A percentile compares a stretch with the other conserved stretches of the same genome.
Conservation (phyloP, 768 basidiomycete species). For the Suillus lakei region DNA sequence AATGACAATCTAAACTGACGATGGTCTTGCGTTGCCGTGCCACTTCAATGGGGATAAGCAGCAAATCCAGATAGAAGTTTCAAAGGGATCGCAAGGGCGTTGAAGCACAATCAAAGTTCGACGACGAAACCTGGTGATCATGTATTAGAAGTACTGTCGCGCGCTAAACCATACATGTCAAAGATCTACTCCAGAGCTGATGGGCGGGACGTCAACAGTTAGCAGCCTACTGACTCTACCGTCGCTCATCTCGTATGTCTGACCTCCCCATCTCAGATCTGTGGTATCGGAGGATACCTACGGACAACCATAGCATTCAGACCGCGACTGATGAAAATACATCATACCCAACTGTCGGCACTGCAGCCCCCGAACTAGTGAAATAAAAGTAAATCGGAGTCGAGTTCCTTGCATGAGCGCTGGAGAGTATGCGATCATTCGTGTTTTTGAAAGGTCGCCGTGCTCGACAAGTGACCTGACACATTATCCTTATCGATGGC, state of each 20-base stretch:
- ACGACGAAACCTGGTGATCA: background rate
- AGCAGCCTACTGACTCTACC: too few species aligned
- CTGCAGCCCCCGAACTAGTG: conserved; percentile 26
- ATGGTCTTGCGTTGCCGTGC: background rate
- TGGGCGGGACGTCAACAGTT: too few species aligned
- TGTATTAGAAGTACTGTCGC: background rate
- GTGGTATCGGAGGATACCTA: conserved; percentile 52
- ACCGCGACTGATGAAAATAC: background rate
- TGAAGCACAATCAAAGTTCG: background rate
- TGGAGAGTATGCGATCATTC: conserved; percentile 51
- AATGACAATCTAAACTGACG: conserved; percentile 42
- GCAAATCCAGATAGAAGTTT: too few species aligned
- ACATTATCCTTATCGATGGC: conserved; percentile 48
- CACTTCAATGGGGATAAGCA: too few species aligned
- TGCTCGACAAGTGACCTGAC: conserved; percentile 61
- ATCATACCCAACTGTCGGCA: conserved; percentile 50
- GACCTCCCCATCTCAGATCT: too few species aligned
- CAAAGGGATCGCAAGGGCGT: too few species aligned
- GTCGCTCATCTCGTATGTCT: too few species aligned
- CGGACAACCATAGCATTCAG: background rate
- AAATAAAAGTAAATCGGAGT: conserved; percentile 52
- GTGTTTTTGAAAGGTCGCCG: conserved; percentile 58
- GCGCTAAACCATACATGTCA: background rate
- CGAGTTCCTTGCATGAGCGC: conserved; percentile 40
- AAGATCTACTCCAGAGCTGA: too few species aligned